phyloP scores from a whole-genome alignment of 2,329 filamentous ascomycete species.

The Colletotrichum sojae region DNA sequence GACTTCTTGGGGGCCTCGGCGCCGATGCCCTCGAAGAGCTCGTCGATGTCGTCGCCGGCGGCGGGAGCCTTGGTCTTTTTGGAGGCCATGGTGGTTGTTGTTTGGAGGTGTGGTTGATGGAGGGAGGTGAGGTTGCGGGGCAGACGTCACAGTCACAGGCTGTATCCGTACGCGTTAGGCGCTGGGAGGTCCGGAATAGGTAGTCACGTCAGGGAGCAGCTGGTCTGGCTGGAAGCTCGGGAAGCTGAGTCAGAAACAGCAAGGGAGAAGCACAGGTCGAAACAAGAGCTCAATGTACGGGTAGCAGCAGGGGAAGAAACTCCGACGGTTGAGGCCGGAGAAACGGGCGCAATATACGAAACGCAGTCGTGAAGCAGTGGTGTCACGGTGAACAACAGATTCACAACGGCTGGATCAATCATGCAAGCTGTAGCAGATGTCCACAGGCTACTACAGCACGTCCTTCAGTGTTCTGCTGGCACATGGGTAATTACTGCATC shows the following conservation, averaged over 20 bases:
- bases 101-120: conserved; percentile 23
- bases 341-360: neutral
- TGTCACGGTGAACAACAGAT: neutral
- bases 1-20: conserved; percentile 67
- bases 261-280: conserved; percentile 9
- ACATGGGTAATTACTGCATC: conserved; percentile 12
- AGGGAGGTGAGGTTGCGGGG: conserved; percentile 29
- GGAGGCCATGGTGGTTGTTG: conserved; percentile 64
- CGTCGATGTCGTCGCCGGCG: conserved; percentile 74
- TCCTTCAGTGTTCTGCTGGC: neutral
- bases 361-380: neutral
- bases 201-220: neutral
- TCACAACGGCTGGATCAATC: neutral
- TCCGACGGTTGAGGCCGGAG: conserved; percentile 10
- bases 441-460: neutral
- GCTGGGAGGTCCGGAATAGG: neutral
- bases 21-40: conserved; percentile 75
- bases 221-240: conserved; percentile 17
- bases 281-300: conserved; percentile 17
- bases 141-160: conserved; percentile 37
- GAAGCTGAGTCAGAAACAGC: conserved; percentile 36
- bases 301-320: neutral
- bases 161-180: neutral
- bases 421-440: too few species aligned
- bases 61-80: conserved; percentile 71